A percentile compares a stretch with the other conserved stretches of the same genome.
phyloP scores from a whole-genome alignment of 106 monocot species.

The Acorus gramineus region DNA sequence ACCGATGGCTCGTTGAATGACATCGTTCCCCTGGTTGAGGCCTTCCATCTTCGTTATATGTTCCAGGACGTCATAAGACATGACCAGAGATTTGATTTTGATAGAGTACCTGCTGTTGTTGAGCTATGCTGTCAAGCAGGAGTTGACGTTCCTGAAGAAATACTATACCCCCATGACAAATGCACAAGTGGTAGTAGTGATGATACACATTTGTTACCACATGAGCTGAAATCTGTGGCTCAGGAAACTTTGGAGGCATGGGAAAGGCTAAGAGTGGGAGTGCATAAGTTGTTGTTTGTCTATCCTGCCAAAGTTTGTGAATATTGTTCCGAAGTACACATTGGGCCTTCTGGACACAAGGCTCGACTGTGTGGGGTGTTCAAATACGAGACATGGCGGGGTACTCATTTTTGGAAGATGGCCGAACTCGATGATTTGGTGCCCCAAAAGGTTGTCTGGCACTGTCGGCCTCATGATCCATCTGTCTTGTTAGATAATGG shows the following conservation, averaged over 20 bases:
- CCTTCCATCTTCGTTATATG: slow-evolving; percentile 56
- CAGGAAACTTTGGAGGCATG: slow-evolving; percentile 63
- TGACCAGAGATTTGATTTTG: slow-evolving; percentile 62
- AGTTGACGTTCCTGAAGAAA: slow-evolving; percentile 34
- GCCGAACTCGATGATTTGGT: slow-evolving; percentile 70
- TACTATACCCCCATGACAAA: neutral
- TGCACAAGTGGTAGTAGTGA: neutral
- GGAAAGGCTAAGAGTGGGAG: slow-evolving; percentile 62
- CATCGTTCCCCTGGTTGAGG: slow-evolving; percentile 53
- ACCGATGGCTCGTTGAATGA: slow-evolving; percentile 34
- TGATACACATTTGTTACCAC: neutral
- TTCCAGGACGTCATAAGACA: slow-evolving; percentile 69
- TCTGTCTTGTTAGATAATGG: slow-evolving; percentile 45
- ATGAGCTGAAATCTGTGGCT: slow-evolving; percentile 28
- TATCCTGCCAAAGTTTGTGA: slow-evolving; percentile 71
- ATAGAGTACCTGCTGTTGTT: slow-evolving; percentile 57
- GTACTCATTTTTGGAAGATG: slow-evolving; percentile 67
- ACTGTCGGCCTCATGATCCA: slow-evolving; percentile 67
- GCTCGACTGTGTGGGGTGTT: slow-evolving; percentile 79
- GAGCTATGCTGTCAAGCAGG: slow-evolving; percentile 89
- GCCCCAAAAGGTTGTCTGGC: slow-evolving; percentile 71
- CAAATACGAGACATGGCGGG: slow-evolving; percentile 58
- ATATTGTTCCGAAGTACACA: slow-evolving; percentile 74
- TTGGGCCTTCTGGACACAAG: slow-evolving; percentile 79
- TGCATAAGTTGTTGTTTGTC: slow-evolving; percentile 55